Evolutionary conservation across 257 asterid genomes (phyloP).

Genomic region (Solanum sparsipilum): DNA sequence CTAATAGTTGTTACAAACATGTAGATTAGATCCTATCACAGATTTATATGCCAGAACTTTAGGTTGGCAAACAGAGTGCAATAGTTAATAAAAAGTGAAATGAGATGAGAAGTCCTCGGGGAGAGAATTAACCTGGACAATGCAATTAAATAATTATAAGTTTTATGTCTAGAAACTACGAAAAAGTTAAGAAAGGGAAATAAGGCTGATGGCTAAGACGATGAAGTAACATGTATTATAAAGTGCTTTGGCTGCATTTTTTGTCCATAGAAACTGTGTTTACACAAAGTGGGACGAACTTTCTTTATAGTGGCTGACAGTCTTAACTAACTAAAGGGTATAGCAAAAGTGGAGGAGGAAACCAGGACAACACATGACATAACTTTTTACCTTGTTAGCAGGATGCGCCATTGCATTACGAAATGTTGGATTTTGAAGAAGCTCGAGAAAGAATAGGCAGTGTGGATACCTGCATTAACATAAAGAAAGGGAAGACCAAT

Average conservation of each 20-base stretch:
- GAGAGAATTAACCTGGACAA: not conserved
- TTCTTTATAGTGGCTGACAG: not conserved
- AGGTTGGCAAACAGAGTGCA: not conserved
- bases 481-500: not conserved
- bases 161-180: not conserved
- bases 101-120: not conserved
- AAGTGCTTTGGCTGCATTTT: not conserved
- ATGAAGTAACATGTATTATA: not conserved
- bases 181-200: not conserved
- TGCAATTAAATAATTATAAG: not conserved
- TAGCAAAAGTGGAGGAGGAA: not conserved
- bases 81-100: not conserved
- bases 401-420: conserved; percentile 99
- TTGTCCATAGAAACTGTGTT: not conserved
- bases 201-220: not conserved
- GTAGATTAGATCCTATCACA: conserved; percentile 7
- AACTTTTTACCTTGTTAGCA: conserved; percentile 59
- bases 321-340: not conserved
- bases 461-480: conserved; percentile 70
- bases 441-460: conserved; percentile 91
- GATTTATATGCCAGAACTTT: not conserved
- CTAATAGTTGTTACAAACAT: conserved; percentile 25
- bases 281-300: not conserved
- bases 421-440: conserved; percentile 76
- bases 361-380: not conserved